phyloP scores from a whole-genome alignment of 441 rosid species.

The Brassica hybrid region DNA sequence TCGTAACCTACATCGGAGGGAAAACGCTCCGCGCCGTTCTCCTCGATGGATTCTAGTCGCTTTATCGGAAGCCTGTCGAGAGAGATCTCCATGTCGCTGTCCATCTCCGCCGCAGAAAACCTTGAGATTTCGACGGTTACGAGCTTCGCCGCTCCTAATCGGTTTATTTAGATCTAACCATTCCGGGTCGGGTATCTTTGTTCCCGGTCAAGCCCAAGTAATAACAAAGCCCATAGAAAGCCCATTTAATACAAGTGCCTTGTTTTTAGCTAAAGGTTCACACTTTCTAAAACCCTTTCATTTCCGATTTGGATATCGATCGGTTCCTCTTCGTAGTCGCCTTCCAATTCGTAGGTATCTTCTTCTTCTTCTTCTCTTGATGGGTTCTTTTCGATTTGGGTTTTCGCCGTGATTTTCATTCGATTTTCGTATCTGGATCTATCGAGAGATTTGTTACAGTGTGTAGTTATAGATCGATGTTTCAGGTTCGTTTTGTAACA shows the following conservation, averaged over 20 bases:
- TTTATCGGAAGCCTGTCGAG: constrained; percentile 84
- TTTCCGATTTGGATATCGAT: constrained; percentile 12
- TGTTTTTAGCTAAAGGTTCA: neutral
- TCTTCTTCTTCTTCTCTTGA: constrained; percentile 5
- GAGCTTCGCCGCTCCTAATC: constrained; percentile 20
- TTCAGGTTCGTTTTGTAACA: constrained; percentile 2
- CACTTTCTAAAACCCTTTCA: constrained; percentile 31
- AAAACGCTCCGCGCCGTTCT: constrained; percentile 79
- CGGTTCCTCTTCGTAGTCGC: constrained; percentile 28
- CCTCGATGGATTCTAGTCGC: constrained; percentile 83
- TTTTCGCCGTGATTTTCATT: constrained; percentile 1
- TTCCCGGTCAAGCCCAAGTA: neutral
- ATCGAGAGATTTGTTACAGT: no score
- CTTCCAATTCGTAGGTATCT: constrained; percentile 40
- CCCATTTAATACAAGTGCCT: constrained; percentile 4
- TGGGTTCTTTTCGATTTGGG: neutral
- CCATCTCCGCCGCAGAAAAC: constrained; percentile 45
- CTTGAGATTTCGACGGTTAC: constrained; percentile 19
- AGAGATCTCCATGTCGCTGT: constrained; percentile 69
- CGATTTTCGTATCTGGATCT: constrained; percentile 31
- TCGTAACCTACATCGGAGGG: constrained; percentile 70
- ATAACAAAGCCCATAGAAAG: neutral
- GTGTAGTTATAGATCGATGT: constrained; percentile 14
- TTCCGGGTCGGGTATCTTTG: constrained; percentile 25
- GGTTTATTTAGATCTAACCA: constrained; percentile 16